Conservation (phyloP, 1,284 basidiomycete genomes). For the Rhizoctonia solani region DNA sequence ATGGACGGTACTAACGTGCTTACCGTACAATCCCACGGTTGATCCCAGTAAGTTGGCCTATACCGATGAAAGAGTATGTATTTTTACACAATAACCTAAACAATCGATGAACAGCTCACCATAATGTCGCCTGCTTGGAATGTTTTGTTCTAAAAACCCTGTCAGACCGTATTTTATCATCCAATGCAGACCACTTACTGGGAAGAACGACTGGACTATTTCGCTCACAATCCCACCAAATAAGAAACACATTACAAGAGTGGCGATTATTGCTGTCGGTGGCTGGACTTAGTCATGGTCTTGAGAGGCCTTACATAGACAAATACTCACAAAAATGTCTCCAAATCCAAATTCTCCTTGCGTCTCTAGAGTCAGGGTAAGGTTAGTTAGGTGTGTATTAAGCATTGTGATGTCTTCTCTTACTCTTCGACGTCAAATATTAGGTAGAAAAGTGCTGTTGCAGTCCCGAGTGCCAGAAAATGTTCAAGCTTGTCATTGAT, state of each 20-base stretch:
- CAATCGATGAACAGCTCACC: conserved; percentile 50
- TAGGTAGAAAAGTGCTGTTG: conserved; percentile 83
- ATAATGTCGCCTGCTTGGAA: conserved; percentile 79
- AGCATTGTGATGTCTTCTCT: conserved; percentile 43
- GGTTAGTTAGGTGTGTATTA: conserved; percentile 9
- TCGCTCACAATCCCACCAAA: conserved; percentile 85
- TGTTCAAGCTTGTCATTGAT: conserved; percentile 67
- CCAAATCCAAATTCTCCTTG: conserved; percentile 82
- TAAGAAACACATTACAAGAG: conserved; percentile 69
- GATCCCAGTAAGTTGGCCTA: conserved; percentile 86
- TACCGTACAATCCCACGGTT: conserved; percentile 65
- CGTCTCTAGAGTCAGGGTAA: conserved; percentile 55
- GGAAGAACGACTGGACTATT: conserved; percentile 78
- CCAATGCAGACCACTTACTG: conserved; percentile 53
- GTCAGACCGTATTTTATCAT: conserved; percentile 10
- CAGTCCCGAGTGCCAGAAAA: conserved; percentile 77
- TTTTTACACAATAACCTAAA: conserved; percentile 20
- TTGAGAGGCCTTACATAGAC: not conserved
- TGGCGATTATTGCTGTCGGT: conserved; percentile 60
- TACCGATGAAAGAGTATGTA: conserved; percentile 22
- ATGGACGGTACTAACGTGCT: conserved; percentile 41
- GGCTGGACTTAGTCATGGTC: not conserved
- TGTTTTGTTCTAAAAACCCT: conserved; percentile 64
- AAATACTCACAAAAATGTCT: conserved; percentile 54
- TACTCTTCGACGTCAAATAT: conserved; percentile 87